Percentiles rank a stretch among this genome's conserved stretches.
Conservation (phyloP, 768 basidiomycete genomes). For the Boletus barrowsii region DNA sequence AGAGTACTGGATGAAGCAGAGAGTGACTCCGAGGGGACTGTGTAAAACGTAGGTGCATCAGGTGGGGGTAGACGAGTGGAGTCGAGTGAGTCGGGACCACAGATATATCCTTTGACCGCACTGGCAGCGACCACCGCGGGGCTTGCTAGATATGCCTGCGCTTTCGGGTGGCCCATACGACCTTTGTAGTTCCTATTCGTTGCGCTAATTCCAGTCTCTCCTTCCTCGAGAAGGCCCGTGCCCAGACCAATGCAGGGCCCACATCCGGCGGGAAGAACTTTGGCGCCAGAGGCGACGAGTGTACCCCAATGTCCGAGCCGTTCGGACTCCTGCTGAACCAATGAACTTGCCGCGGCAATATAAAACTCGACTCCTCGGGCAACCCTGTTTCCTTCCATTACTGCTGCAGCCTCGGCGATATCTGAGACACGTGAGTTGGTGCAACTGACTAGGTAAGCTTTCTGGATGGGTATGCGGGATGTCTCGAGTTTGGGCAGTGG, state of each 20-base stretch:
- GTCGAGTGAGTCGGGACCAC: conserved; percentile 72
- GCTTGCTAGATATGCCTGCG: conserved; percentile 92
- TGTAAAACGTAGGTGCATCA: conserved; percentile 56
- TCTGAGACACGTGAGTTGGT: conserved; percentile 97
- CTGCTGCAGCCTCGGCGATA: conserved; percentile 87
- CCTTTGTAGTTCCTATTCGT: conserved; percentile 99
- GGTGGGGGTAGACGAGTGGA: conserved; percentile 46
- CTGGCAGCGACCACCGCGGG: conserved; percentile 97
- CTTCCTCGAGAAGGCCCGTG: conserved; percentile 88
- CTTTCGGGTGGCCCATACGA: conserved; percentile 94
- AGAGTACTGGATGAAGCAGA: conserved; percentile 29
- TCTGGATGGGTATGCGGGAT: conserved; percentile 78
- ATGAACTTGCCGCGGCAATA: conserved; percentile 91
- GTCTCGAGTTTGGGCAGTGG: conserved; percentile 82
- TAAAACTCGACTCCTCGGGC: conserved; percentile 94
- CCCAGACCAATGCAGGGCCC: conserved; percentile 98
- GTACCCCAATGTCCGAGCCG: conserved; percentile 82
- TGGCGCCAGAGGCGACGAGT: conserved; percentile 85
- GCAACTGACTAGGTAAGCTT: conserved; percentile 97
- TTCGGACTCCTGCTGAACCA: conserved; percentile 90
- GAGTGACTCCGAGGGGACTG: conserved; percentile 34
- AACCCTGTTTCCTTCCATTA: conserved; percentile 76
- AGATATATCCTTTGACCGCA: conserved; percentile 89
- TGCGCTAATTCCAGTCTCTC: conserved; percentile 93
- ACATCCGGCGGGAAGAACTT: conserved; percentile 91